Percentiles rank a stretch among this genome's conserved stretches.
Conservation (phyloP, 306 rosid species). For the Crotalaria pallida region DNA sequence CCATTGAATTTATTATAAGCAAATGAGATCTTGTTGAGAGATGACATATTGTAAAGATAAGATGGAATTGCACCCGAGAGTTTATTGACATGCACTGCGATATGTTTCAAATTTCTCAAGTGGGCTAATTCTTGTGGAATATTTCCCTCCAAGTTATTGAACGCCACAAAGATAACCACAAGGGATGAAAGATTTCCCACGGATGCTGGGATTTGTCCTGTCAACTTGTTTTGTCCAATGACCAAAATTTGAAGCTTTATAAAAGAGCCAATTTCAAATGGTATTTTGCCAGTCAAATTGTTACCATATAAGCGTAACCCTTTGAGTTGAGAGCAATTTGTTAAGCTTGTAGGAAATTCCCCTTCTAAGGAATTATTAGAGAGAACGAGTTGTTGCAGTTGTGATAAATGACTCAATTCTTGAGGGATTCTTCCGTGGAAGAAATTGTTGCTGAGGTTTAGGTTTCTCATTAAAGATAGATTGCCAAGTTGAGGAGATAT, state of each 20-base stretch:
- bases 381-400: neutral
- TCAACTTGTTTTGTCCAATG: neutral
- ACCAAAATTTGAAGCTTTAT: neutral
- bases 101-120: neutral
- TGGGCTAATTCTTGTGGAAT: slow-evolving; percentile 30
- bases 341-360: slow-evolving; percentile 13
- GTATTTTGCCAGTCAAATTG: neutral
- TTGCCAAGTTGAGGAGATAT: slow-evolving; percentile 31
- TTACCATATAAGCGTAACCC: neutral
- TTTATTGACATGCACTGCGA: neutral
- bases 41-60: slow-evolving; percentile 36
- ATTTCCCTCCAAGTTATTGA: slow-evolving; percentile 18
- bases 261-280: neutral
- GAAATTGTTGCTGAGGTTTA: neutral
- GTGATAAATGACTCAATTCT: neutral
- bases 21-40: neutral
- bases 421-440: slow-evolving; percentile 8
- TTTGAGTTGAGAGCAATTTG: neutral
- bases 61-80: slow-evolving; percentile 27
- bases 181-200: slow-evolving; percentile 36
- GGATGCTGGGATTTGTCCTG: slow-evolving; percentile 29
- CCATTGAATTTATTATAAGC: neutral
- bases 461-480: slow-evolving; percentile 2
- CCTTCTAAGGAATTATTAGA: slow-evolving; percentile 12
- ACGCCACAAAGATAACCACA: rapidly evolving